Evolutionary conservation across 345 rosid genomes (phyloP).

Genomic region (Gossypium arboreum): DNA sequence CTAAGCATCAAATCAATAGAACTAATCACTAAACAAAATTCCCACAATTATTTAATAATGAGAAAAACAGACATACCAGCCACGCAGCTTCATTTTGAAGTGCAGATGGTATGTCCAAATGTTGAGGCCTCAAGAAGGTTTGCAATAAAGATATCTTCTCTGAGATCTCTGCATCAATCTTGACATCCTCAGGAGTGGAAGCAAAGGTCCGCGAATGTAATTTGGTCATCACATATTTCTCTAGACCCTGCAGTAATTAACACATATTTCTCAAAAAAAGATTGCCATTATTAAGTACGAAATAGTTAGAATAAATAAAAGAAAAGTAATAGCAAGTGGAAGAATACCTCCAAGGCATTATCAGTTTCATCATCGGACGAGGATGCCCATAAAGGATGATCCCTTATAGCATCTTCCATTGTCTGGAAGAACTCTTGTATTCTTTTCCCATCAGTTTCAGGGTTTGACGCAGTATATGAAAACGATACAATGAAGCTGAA

Average conservation of each 20-base stretch:
- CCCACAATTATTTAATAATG: neutral
- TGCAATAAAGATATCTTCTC: constrained; percentile 44
- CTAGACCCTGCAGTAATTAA: constrained; percentile 41
- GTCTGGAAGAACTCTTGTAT: constrained; percentile 45
- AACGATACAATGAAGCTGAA: constrained; percentile 59
- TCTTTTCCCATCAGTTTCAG: constrained; percentile 49
- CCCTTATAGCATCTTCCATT: constrained; percentile 50
- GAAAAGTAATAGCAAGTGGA: neutral
- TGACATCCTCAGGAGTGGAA: constrained; percentile 39
- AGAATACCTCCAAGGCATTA: constrained; percentile 43
- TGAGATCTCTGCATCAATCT: constrained; percentile 40
- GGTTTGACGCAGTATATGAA: constrained; percentile 41
- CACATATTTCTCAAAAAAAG: neutral
- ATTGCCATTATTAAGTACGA: neutral
- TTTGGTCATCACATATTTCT: constrained; percentile 59
- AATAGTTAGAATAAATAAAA: neutral
- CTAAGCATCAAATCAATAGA: neutral
- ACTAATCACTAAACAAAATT: neutral
- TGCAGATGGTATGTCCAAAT: constrained; percentile 49
- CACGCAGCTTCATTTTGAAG: constrained; percentile 54
- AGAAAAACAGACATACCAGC: constrained; percentile 43
- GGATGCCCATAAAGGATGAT: constrained; percentile 47
- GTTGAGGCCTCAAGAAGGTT: constrained; percentile 56
- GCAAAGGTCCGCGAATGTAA: constrained; percentile 44
- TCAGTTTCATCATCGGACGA: constrained; percentile 44